Evolutionary conservation across 148 eudicot species (phyloP).

Genomic region (Rheum nobile): DNA sequence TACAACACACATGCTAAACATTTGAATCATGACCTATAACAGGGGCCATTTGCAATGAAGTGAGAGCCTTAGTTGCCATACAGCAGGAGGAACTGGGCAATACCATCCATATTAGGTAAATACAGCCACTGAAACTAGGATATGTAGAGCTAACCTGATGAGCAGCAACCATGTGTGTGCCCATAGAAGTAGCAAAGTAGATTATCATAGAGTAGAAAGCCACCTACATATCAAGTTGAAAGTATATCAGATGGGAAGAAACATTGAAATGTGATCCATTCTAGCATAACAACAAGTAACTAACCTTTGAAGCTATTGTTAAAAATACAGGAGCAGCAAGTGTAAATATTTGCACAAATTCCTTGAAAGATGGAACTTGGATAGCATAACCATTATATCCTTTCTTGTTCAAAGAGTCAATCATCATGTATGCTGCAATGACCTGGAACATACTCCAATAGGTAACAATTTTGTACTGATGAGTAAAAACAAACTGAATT

Average conservation of each 20-base stretch:
- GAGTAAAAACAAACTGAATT: neutral
- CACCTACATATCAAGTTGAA: slow-evolving; percentile 28
- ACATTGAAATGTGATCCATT: neutral
- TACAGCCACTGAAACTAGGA: neutral
- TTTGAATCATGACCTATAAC: slow-evolving; percentile 69
- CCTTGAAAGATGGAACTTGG: slow-evolving; percentile 49
- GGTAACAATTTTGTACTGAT: neutral
- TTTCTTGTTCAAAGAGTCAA: slow-evolving; percentile 63
- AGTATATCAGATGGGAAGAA: neutral
- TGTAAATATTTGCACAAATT: slow-evolving; percentile 51
- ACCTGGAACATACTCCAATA: slow-evolving; percentile 29
- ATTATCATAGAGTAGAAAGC: slow-evolving; percentile 73
- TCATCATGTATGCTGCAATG: slow-evolving; percentile 84
- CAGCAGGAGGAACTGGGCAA: neutral
- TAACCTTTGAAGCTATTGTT: slow-evolving; percentile 86
- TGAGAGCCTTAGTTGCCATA: neutral
- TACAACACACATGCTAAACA: slow-evolving; percentile 72
- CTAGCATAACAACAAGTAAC: neutral
- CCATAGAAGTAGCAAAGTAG: slow-evolving; percentile 91
- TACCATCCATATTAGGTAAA: neutral
- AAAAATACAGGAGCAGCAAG: slow-evolving; percentile 89
- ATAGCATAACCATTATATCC: slow-evolving; percentile 76
- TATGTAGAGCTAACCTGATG: slow-evolving; percentile 55
- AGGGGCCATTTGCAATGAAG: neutral
- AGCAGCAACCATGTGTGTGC: slow-evolving; percentile 82